Conservation (phyloP, 106 monocot species). For the Phalaenopsis aphrodite region DNA sequence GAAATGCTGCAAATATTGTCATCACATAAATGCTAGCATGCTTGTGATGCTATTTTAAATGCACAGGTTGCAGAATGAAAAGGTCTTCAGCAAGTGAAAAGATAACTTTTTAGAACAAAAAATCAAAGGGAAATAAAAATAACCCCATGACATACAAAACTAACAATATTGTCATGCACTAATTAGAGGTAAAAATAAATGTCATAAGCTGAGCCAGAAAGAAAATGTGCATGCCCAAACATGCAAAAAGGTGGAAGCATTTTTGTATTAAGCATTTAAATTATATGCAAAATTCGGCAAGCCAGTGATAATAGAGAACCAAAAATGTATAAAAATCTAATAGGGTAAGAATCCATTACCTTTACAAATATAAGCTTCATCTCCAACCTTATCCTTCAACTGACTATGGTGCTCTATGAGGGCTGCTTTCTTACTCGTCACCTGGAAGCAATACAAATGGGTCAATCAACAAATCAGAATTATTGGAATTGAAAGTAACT, state of each 20-base stretch:
- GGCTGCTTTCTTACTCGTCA: slow-evolving; percentile 91
- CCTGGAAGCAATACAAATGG: slow-evolving; percentile 24
- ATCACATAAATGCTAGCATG: not conserved
- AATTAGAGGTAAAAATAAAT: not conserved
- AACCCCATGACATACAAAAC: not conserved
- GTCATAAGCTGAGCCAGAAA: not conserved
- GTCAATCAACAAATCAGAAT: not conserved
- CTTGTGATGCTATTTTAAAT: too few species aligned
- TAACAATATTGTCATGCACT: not conserved
- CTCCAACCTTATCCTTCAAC: slow-evolving; percentile 71
- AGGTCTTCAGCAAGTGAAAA: not conserved
- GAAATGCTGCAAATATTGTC: not conserved
- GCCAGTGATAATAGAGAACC: not conserved
- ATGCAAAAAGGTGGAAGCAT: not conserved
- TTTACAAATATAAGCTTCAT: slow-evolving; percentile 58
- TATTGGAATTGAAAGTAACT: not conserved
- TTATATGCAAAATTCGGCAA: not conserved
- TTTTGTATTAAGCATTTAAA: not conserved
- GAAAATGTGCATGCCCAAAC: not conserved
- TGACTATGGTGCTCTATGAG: slow-evolving; percentile 67
- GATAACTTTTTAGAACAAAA: not conserved
- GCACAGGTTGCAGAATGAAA: not conserved
- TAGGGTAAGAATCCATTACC: slow-evolving; percentile 22
- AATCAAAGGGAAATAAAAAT: not conserved
- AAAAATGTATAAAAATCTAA: not conserved